Evolutionary conservation across 1,139 yeast species (phyloP), one percentile per base, ranked within the genome.

Genomic region (Yamadazyma atlantica): DNA sequence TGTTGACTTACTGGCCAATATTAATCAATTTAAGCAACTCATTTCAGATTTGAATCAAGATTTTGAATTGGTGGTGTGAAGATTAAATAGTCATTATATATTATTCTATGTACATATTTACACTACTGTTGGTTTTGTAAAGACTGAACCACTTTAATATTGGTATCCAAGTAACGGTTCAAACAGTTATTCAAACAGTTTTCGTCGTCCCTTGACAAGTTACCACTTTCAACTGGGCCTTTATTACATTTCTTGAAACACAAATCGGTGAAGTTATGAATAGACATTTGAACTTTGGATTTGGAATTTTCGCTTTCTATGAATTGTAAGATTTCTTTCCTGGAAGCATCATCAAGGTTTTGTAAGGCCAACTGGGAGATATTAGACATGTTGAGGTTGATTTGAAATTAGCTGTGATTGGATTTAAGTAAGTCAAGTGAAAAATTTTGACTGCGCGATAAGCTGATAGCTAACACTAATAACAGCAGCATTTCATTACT

Each of bases 221-320:
- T 66, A 31, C 76, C 76, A 37, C 73, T 65, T 38, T 71, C 69
- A 39, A 82, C 74, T 13, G 75, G 57, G 44, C 63, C 57, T 34
- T 75, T 66, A 42, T 88, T 75, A 60, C 97, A 90, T 65, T 86
- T 85, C 60, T 84, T 85, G 72, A 88, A 90, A 61, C 97, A 90
- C 73, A 84, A 73, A 57, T 88, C 90, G 29, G 96, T 89, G 71
- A 87, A 88, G 56, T 75, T 79, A 59, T 88, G 95, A 45, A 88
- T 84, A 26, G 94, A 78, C 72, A 80, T 74, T 66, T 88, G 96
- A 21, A 90, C 88, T 66, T 88, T 87, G 40, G 95, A 82, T 65
- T 86, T 87, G 46, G 95, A 79, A 57, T 85, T 84, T 64, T 90
- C 96, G 10, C 83, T 67, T 56, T 88, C 95, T 37, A 89, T 69